phyloP scores from a whole-genome alignment of 495 filamentous ascomycete species.

The Neurospora cerealis region DNA sequence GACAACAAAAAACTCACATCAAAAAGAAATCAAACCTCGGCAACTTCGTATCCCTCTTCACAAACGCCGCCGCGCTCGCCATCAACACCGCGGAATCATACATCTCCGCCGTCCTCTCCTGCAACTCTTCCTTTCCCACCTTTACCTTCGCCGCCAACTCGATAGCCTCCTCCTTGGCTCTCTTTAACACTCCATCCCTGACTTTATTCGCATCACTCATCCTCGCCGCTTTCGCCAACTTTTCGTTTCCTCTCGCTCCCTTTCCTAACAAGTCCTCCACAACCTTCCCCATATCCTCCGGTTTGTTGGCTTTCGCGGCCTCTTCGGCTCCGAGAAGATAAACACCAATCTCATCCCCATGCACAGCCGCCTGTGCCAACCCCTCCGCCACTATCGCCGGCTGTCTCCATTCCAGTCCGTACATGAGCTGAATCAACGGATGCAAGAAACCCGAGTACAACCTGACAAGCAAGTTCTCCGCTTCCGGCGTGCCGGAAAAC shows the following conservation, averaged over 20 bases:
- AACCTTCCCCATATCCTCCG: conserved; percentile 28
- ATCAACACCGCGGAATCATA: conserved; percentile 56
- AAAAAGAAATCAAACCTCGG: conserved; percentile 76
- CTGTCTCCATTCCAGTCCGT: conserved; percentile 70
- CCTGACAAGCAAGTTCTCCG: conserved; percentile 12
- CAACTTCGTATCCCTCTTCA: conserved; percentile 43
- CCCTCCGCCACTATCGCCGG: conserved; percentile 75
- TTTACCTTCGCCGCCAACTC: conserved; percentile 48
- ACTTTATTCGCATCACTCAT: conserved; percentile 53
- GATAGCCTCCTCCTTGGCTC: conserved; percentile 55
- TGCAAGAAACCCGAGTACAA: conserved; percentile 55
- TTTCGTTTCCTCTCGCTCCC: conserved; percentile 39
- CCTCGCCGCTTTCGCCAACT: conserved; percentile 39
- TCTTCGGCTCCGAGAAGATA: conserved; percentile 48
- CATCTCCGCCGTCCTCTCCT: conserved; percentile 68
- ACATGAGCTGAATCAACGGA: conserved; percentile 77
- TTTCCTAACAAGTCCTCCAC: conserved; percentile 51
- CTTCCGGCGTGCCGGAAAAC: conserved; percentile 39
- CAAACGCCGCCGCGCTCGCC: conserved; percentile 43
- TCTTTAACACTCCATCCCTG: conserved; percentile 51
- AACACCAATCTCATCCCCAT: conserved; percentile 38
- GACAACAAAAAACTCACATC: conserved; percentile 37
- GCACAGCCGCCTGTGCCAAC: conserved; percentile 63
- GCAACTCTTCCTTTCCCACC: conserved; percentile 41
- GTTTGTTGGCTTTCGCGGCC: conserved; percentile 19